phyloP scores from a whole-genome alignment of 371 early-diverging fungal genomes.

The Mucor plumbeus region DNA sequence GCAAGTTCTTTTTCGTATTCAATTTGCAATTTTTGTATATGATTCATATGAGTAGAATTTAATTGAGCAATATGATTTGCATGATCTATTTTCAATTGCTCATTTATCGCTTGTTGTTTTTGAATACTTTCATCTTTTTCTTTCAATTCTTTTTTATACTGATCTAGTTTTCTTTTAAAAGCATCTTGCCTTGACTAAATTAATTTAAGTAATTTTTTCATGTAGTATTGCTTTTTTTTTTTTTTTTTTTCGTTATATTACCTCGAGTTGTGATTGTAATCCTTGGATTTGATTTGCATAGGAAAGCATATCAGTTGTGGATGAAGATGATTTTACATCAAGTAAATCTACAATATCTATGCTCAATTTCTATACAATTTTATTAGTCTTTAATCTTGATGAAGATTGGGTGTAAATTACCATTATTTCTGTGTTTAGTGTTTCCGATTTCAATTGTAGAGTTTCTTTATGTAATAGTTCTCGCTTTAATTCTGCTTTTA shows the following conservation, averaged over 20 bases:
- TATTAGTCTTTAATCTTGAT: not conserved
- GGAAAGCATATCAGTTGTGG: not conserved
- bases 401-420: not conserved
- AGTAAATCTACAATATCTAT: constrained; percentile 11
- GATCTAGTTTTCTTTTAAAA: constrained; percentile 9
- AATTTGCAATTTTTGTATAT: not conserved
- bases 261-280: constrained; percentile 29
- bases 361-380: not conserved
- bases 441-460: not conserved
- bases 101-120: not conserved
- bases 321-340: not conserved
- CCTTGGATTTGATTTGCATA: constrained; percentile 5
- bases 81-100: constrained; percentile 7
- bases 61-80: constrained; percentile 11
- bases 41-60: not conserved
- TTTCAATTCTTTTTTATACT: constrained; percentile 1
- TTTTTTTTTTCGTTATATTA: constrained; percentile 1
- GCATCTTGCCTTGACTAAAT: constrained; percentile 13
- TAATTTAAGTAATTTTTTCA: not conserved
- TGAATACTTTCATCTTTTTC: constrained; percentile 9
- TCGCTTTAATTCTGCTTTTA: not conserved
- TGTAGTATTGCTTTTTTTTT: not conserved
- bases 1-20: not conserved
- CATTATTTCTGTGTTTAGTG: constrained; percentile 9
- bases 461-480: constrained; percentile 6